phyloP scores from a whole-genome alignment of 805 yeast genomes.

The Sungouiozyma intestinalis region DNA sequence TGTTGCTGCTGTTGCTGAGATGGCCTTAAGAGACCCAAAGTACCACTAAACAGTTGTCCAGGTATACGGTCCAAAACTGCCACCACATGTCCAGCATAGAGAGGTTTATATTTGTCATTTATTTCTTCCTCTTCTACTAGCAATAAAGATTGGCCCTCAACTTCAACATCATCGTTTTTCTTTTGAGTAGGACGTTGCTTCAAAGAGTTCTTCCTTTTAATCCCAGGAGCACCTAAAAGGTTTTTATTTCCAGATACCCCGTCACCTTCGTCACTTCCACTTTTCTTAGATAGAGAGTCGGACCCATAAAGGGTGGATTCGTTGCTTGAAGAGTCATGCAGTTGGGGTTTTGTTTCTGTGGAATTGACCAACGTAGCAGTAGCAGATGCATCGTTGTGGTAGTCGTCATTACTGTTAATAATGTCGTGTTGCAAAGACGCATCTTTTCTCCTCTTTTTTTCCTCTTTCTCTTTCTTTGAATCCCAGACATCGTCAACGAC shows the following conservation, averaged over 20 bases:
- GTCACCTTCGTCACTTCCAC: conserved; percentile 25
- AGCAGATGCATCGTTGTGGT: conserved; percentile 73
- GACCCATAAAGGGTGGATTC: conserved; percentile 1
- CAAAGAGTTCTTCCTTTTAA: conserved; percentile 75
- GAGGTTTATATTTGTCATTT: conserved; percentile 82
- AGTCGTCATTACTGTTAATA: conserved; percentile 42
- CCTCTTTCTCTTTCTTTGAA: conserved; percentile 92
- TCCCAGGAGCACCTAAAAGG: conserved; percentile 22
- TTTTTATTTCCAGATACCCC: conserved; percentile 29
- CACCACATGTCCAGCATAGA: conserved; percentile 96
- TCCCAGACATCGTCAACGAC: conserved; percentile 98
- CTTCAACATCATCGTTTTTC: conserved; percentile 97
- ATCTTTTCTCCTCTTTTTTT: conserved; percentile 85
- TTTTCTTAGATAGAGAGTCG: background rate
- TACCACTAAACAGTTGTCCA: conserved; percentile 91
- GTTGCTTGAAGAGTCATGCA: conserved; percentile 6
- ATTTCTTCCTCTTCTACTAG: conserved; percentile 93
- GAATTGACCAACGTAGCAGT: conserved; percentile 31
- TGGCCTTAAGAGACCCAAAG: conserved; percentile 87
- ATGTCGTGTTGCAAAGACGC: conserved; percentile 34
- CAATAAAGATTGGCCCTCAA: conserved; percentile 89
- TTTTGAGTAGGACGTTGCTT: conserved; percentile 95
- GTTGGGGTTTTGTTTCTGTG: conserved; percentile 15
- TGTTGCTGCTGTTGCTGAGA: conserved; percentile 74
- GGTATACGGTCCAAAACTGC: conserved; percentile 97